Evolutionary conservation across 1,139 yeast species (phyloP), one percentile per base, ranked within the genome.

Genomic region (Yamadazyma oceani): DNA sequence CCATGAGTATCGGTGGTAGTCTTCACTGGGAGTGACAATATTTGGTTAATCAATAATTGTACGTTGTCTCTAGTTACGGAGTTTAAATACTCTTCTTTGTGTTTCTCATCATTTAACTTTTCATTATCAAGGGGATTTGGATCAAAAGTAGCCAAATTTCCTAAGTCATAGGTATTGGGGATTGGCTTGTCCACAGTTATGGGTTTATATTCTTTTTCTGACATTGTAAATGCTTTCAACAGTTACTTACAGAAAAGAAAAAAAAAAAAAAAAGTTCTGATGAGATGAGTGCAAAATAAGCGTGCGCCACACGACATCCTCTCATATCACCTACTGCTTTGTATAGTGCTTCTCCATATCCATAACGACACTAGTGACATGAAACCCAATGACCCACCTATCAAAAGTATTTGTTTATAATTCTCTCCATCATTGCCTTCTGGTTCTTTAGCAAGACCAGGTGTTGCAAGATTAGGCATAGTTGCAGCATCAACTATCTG

Each of bases 401-500:
- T 81, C 51, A 83, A 66, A 10, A 82, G 40, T n/a, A 64, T 37
- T 32, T 74, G 60, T 67, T 74, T 48, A 63, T 78, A 57, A 62
- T 80, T 57, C 49, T 70, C 68, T 54, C 61, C 54, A 48, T 69
- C 54, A 1, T 68, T 66, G 2, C 68, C 60, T 24, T 80, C 79
- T 0, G 80, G 79, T 35, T 84, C 92, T 2, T 80, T 81, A 34
- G 84, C 90, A 21, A 86, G 65, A 0, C 87, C 85, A 0, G 97
- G 95, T 0, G 97, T 90, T 3, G 88, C 85, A 10, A 73, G 60
- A 32, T 80, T 77, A 0, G 98, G 97, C 28, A 65, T 65, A 44
- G 83, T 78, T 0, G 97, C 96, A 0, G 95, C 95, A 51, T 88
- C 95, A 0, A 90, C 95, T 27, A 92, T 62, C 52, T 87, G 95